Percentiles rank a stretch among this genome's conserved stretches.
Evolutionary conservation across 1,284 basidiomycete genomes (phyloP).

Genomic region (Termitomyces sp.): DNA sequence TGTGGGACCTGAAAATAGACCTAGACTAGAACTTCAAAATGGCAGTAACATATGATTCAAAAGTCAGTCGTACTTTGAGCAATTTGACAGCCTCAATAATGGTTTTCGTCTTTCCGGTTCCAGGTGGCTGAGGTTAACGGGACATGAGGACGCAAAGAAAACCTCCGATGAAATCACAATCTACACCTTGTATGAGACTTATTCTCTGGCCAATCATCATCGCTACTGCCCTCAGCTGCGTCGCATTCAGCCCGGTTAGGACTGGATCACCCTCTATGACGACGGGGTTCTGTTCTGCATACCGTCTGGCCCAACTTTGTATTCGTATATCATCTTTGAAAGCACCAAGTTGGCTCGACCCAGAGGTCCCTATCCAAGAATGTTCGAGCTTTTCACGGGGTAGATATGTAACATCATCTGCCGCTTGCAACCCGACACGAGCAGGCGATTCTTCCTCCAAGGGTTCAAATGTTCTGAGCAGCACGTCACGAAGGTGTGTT

Average conservation of each 20-base stretch:
- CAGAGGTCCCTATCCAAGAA: constrained; percentile 2
- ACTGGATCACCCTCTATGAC: constrained; percentile 78
- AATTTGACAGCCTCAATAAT: constrained; percentile 82
- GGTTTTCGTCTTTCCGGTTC: constrained; percentile 94
- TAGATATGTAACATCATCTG: constrained; percentile 31
- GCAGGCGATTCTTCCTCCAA: constrained; percentile 21
- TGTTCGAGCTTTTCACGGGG: constrained; percentile 19
- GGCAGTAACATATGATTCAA: background rate
- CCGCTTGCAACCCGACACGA: constrained; percentile 19
- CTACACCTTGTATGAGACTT: constrained; percentile 84
- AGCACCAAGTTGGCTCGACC: constrained; percentile 33
- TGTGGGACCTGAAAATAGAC: constrained; percentile 77
- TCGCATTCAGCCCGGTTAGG: constrained; percentile 62
- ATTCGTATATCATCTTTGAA: constrained; percentile 70
- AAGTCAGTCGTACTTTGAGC: constrained; percentile 54
- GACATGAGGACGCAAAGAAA: constrained; percentile 7
- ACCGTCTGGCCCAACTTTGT: constrained; percentile 70
- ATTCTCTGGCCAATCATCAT: constrained; percentile 79
- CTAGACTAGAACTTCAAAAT: constrained; percentile 26
- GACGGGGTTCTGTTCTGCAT: constrained; percentile 58
- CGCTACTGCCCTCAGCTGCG: constrained; percentile 82
- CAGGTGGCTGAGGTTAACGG: constrained; percentile 63
- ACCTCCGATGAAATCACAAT: constrained; percentile 20
- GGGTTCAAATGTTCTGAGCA: constrained; percentile 49
- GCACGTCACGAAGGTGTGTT: constrained; percentile 63